Evolutionary conservation across 805 yeast genomes (phyloP), one percentile per base, ranked within the genome.

Genomic region (Wickerhamiella australiensis): DNA sequence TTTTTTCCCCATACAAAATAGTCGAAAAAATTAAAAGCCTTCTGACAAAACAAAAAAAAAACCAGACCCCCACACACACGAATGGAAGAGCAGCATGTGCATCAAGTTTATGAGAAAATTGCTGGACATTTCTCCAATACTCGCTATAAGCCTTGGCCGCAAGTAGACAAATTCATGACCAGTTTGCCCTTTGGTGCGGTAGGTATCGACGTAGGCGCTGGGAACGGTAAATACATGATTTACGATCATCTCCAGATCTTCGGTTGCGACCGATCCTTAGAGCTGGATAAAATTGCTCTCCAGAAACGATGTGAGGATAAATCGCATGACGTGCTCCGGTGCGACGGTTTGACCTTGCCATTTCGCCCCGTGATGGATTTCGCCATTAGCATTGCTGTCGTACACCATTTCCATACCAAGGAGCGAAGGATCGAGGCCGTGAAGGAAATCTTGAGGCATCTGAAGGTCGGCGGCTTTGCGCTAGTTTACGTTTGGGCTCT

Each of bases 141-240:
- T 0, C 66, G 98, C 44, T 92, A 88, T 67, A 90, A 84, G 68
- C 96, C 97, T 23, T 92, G 98, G 98, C 97, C 97, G 6, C 79
- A 87, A 18, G 98, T 92, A 22, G 85, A 84, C 47, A 64, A 72
- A 52, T 92, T 82, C 60, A 65, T 92, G 42, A 60, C 57, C 9
- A 56, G 64, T 1, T 75, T 76, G 57, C 52, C 61, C 0, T 66
- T 67, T 5, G 82, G 85, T 40, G 67, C 80, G 1, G 54, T 90
- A 0, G 98, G 98, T 1, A 71, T 87, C 25, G 98, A 92, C 66
- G 85, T 90, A 18, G 98, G 98, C 0, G 90, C 97, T 64, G 98
- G 98, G 2, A 92, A 92, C 63, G 98, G 98, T 2, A 92, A 92
- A 61, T 92, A 92, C 61, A 64, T 90, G 37, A 75, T 74, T 1